Evolutionary conservation across 345 rosid genomes (phyloP), one percentile per base, ranked within the genome.

Genomic region (Diplotaxis tenuifolia): DNA sequence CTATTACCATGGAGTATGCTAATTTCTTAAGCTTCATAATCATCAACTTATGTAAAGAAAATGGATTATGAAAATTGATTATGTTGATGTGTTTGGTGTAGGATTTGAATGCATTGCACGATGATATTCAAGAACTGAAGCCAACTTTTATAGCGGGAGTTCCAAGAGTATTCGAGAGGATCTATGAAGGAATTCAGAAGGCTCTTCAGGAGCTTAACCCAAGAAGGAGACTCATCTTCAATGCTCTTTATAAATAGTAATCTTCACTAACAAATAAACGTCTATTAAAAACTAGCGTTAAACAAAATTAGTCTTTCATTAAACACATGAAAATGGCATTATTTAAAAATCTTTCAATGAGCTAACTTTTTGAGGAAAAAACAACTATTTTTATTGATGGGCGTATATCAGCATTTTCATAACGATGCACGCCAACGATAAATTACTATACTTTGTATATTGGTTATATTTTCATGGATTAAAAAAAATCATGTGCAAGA

Each of bases 131-230:
- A 84, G 97, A 89, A 77, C 59, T 95, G 85, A 89, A 83, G 82
- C 99, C 97, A 1, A 91, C 97, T 9, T 83, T 88, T 82, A 76
- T 95, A 14, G 97, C 95, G 4, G 99, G 97, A 15, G 99, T 95
- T 34, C 99, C 99, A 55, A 84, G 96, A 73, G 99, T 95, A 7
- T 91, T 84, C 12, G 99, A 95, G 70, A 91, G 82, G 81, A 91
- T 95, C 73, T 81, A 90, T 15, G 96, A 91, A 83, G 89, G 98
- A 76, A 86, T 38, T 78, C 65, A 75, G 60, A 54, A 34, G 67
- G 97, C 97, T 64, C 57, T 91, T 20, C 78, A 82, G 54, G 99
- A 92, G 73, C 91, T 95, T 47, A 88, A 79, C 45, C 99, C 99
- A 6, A 28, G 88, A 14, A 81, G 96, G 68, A 83, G 81, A 81